Evolutionary conservation across 129 eudicot species (phyloP).

Genomic region (Apium graveolens): DNA sequence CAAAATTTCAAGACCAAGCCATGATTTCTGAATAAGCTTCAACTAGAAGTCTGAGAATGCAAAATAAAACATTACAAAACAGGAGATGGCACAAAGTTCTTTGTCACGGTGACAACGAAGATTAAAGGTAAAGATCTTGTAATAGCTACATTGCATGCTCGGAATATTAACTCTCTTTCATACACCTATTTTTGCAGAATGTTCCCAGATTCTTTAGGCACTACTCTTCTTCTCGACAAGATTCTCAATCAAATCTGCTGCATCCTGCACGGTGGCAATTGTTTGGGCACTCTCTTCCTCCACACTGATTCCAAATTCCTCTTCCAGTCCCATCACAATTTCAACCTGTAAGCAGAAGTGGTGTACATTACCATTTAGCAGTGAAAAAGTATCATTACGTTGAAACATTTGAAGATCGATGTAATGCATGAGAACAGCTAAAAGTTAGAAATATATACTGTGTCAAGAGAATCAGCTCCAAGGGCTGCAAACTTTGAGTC

Average conservation of each 20-base stretch:
- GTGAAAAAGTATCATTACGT: background rate
- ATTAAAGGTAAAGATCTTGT: background rate
- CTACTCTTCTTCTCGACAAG: conserved; percentile 31
- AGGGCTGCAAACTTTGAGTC: conserved; percentile 66
- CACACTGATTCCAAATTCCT: conserved; percentile 69
- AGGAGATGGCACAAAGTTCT: background rate
- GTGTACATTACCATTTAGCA: background rate
- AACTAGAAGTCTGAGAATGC: conserved; percentile 7
- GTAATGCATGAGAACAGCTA: background rate
- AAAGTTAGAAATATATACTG: conserved; percentile 33
- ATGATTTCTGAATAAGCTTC: background rate
- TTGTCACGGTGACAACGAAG: background rate
- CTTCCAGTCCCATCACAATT: conserved; percentile 95
- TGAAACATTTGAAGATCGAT: background rate
- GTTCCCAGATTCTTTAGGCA: conserved; percentile 14
- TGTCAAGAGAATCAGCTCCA: conserved; percentile 96
- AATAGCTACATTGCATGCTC: background rate
- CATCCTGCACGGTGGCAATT: conserved; percentile 78
- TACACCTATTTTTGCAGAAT: conserved; percentile 15
- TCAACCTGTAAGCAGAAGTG: conserved; percentile 49
- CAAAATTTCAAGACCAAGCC: background rate
- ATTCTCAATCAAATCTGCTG: conserved; percentile 81
- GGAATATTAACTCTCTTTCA: background rate
- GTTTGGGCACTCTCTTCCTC: conserved; percentile 92
- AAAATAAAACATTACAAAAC: background rate